phyloP scores from a whole-genome alignment of 164 flowering plant species.

The Magnolia sinica region DNA sequence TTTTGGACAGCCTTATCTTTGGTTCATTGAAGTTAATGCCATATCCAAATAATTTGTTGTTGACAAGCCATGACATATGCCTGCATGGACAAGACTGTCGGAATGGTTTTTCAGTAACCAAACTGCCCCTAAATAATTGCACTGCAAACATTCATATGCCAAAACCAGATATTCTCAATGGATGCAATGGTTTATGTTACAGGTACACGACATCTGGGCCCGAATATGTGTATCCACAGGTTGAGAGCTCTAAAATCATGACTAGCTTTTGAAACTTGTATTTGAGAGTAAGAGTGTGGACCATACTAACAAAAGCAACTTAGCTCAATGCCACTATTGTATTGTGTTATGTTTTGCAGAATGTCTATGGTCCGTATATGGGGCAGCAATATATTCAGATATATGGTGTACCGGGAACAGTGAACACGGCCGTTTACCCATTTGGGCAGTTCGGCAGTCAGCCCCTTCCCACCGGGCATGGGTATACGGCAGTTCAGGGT shows the following conservation, averaged over 20 bases:
- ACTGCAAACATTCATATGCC: background rate
- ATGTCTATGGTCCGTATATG: slow-evolving; percentile 70
- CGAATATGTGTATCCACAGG: slow-evolving; percentile 84
- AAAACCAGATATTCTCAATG: slow-evolving; percentile 13
- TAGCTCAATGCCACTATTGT: background rate
- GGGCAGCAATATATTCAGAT: slow-evolving; percentile 89
- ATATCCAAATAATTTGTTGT: too few species aligned
- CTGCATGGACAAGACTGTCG: too few species aligned
- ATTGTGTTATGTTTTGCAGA: slow-evolving; percentile 33
- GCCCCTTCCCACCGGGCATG: slow-evolving; percentile 60
- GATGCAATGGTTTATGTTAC: slow-evolving; percentile 29
- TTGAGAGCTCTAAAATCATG: slow-evolving; percentile 20
- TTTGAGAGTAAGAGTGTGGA: background rate
- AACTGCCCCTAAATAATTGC: too few species aligned
- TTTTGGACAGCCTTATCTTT: too few species aligned
- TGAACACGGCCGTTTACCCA: slow-evolving; percentile 62
- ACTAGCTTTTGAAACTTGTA: slow-evolving; percentile 3
- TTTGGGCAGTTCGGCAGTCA: slow-evolving; percentile 63
- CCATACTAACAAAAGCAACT: background rate
- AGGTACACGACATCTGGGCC: slow-evolving; percentile 80
- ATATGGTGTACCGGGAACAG: slow-evolving; percentile 78
- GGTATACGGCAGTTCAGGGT: slow-evolving; percentile 65
- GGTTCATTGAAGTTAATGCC: too few species aligned
- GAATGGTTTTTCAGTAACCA: too few species aligned
- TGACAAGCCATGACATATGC: too few species aligned